Evolutionary conservation across 177 flowering plant genomes (phyloP).

Genomic region (Telopea speciosissima): DNA sequence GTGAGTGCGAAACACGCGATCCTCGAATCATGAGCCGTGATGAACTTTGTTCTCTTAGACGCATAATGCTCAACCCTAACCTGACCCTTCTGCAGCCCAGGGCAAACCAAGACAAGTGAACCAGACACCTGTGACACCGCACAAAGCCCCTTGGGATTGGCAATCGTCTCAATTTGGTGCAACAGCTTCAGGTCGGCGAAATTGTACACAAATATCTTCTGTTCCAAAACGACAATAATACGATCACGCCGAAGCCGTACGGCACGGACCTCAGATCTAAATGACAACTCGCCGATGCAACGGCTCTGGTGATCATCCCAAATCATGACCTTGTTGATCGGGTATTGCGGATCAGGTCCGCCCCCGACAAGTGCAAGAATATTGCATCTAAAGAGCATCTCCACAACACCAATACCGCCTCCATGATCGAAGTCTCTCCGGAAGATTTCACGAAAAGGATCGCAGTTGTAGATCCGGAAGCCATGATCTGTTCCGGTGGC

Average conservation of each 20-base stretch:
- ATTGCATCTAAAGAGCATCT: slow-evolving; percentile 59
- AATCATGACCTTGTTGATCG: slow-evolving; percentile 54
- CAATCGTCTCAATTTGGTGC: slow-evolving; percentile 58
- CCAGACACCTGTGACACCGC: slow-evolving; percentile 45
- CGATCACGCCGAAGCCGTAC: slow-evolving; percentile 55
- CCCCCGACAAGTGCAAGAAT: slow-evolving; percentile 55
- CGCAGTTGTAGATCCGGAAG: slow-evolving; percentile 45
- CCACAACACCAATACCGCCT: slow-evolving; percentile 43
- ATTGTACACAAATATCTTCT: slow-evolving; percentile 54
- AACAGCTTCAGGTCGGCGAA: slow-evolving; percentile 49
- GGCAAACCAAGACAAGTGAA: slow-evolving; percentile 48
- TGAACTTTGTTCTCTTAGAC: slow-evolving; percentile 45
- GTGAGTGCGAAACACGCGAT: slow-evolving; percentile 52
- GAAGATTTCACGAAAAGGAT: slow-evolving; percentile 46
- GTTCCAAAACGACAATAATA: slow-evolving; percentile 46
- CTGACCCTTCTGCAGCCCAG: slow-evolving; percentile 65
- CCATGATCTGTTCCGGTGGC: slow-evolving; percentile 45
- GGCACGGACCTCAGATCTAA: slow-evolving; percentile 46
- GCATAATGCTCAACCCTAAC: slow-evolving; percentile 65
- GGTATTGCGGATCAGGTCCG: slow-evolving; percentile 52
- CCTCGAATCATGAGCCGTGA: slow-evolving; percentile 61
- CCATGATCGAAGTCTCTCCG: slow-evolving; percentile 37
- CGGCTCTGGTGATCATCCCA: slow-evolving; percentile 54
- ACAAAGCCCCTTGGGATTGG: slow-evolving; percentile 65
- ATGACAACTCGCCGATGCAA: slow-evolving; percentile 56